Base-by-base conservation (phyloP, 768 basidiomycete species). In the Fomitopsis serialis region DNA sequence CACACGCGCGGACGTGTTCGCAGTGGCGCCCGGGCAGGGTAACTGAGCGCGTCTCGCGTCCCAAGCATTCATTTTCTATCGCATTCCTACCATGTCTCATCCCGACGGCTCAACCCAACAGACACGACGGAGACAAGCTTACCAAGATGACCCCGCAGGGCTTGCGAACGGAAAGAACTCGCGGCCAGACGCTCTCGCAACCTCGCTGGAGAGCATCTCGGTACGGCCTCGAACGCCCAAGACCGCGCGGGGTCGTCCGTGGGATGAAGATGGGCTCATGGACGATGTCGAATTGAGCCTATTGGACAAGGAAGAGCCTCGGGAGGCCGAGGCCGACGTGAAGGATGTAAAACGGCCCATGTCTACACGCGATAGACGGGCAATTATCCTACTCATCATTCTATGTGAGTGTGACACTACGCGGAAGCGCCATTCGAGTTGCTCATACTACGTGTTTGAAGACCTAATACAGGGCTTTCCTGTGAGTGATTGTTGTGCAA, bases 301-400 rank as follows among this genome's bases (percentile, higher is more conserved):
- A 46, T 70, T 89, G 43, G 75, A 74, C 5, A 82, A 79, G 24
- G 78, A 80, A 21, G 82, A 85, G 61, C 70, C 78, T 45, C 64
- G 68, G 19, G 68, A 74, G 52, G 65, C 60, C 21, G 60, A 64
- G 42, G 74, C 73, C 48, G 70, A 65, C 17, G 58, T 64, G 40
- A 63, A 62, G 27, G 63, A 67, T 43, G 58, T 63, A 44, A 86
- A 80, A 65, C 70, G 63, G 48, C 63, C 77, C 23, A 76, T 91
- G 58, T 86, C 85, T 35, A 61, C 75, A 27, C 86, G 84, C 66
- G 95, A 98, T 71, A 89, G 87, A 69, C 76, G 81, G 61, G 89
- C 86, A 46, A 92, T 98, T 78, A 81, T 80, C 3, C 72, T 98
- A 50, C 73, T 98, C 32, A 86, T 92, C 68, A 74, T 93, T 61